Evolutionary conservation across 192 early-diverging fungal species (phyloP).

Genomic region (Linnemannia hyalina): DNA sequence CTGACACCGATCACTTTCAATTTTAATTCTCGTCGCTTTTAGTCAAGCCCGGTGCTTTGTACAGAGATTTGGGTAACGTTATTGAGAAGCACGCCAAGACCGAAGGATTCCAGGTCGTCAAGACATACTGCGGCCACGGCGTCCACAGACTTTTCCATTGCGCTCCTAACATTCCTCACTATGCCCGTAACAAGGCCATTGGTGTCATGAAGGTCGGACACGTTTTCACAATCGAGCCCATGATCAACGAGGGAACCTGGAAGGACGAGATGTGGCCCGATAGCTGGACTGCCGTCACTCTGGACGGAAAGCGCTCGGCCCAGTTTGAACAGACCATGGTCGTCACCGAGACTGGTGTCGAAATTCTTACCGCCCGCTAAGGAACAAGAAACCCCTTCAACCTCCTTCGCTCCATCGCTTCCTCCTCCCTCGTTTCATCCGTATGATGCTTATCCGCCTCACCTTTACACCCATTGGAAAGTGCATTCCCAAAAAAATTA

Average conservation of each 20-base stretch:
- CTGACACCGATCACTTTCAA: neutral
- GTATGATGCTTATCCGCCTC: neutral
- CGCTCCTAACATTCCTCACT: constrained; percentile 93
- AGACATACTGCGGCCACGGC: constrained; percentile 95
- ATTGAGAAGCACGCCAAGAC: constrained; percentile 90
- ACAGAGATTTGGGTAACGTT: constrained; percentile 92
- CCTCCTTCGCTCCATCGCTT: neutral
- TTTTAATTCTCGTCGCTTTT: neutral
- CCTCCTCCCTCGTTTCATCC: neutral
- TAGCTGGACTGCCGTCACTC: constrained; percentile 91
- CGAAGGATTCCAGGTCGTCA: constrained; percentile 92
- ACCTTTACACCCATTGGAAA: neutral
- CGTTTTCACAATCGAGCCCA: constrained; percentile 99
- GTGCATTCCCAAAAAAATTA: neutral
- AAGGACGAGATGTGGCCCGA: constrained; percentile 81
- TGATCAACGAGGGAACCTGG: constrained; percentile 93
- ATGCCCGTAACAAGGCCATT: constrained; percentile 93
- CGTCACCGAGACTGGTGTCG: constrained; percentile 92
- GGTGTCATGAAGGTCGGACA: constrained; percentile 97
- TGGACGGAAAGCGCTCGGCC: constrained; percentile 94
- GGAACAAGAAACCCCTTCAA: neutral
- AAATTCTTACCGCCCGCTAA: constrained; percentile 75
- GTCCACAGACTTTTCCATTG: constrained; percentile 90
- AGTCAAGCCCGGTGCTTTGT: constrained; percentile 93
- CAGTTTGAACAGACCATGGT: constrained; percentile 98